These are phyloP conservation scores for Collybia mongolica DNA, from an alignment of 768 basidiomycete species.

Conservation along the genomic window DNA sequence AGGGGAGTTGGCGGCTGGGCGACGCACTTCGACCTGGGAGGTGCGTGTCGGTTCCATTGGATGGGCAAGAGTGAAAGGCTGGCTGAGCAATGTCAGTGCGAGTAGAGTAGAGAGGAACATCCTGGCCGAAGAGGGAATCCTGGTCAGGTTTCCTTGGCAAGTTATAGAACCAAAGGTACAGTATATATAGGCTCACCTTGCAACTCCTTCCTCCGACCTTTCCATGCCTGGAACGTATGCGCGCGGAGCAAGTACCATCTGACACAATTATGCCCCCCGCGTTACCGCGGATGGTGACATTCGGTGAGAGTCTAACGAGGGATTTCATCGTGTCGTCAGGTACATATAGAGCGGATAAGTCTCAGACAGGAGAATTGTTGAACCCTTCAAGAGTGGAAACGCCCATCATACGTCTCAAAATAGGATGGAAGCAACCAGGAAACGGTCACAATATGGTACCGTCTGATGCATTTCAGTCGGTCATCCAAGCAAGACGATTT, in stretches of 20 bases:
- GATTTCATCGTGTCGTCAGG: no score
- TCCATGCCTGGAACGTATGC: background rate
- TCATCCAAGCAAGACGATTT: background rate
- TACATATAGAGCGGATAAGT: background rate
- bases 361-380: background rate
- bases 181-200: no score
- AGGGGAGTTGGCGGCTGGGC: slow-evolving; percentile 2
- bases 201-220: no score
- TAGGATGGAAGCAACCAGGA: slow-evolving; percentile 2
- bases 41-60: slow-evolving; percentile 14
- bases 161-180: no score
- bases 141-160: slow-evolving; percentile 32
- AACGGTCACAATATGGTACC: slow-evolving; percentile 3
- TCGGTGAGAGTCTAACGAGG: background rate
- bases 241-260: slow-evolving; percentile 6
- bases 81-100: background rate
- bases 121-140: slow-evolving; percentile 35
- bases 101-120: background rate
- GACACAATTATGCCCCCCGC: slow-evolving; percentile 1
- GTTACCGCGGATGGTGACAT: slow-evolving; percentile 7
- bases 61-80: background rate
- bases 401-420: background rate
- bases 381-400: background rate
- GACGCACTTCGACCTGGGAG: slow-evolving; percentile 2
- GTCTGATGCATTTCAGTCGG: slow-evolving; percentile 3